These are phyloP conservation scores for Puccinia coronata DNA, from an alignment of 1,284 basidiomycete genomes.

Conservation along the genomic window DNA sequence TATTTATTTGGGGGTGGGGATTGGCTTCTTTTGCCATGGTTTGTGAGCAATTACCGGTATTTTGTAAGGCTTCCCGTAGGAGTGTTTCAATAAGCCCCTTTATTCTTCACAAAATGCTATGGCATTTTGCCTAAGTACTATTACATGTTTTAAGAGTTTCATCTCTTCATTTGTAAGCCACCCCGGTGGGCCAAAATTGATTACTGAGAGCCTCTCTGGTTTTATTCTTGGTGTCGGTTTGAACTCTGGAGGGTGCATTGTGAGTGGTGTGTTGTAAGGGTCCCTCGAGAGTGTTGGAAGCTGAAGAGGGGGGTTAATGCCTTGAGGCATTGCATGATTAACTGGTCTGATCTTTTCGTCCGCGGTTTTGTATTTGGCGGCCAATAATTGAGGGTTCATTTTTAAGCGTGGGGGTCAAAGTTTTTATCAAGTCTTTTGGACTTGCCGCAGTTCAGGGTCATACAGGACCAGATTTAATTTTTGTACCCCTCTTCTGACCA, in stretches of 20 bases:
- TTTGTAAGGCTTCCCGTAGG: slow-evolving; percentile 11
- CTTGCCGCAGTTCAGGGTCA: too few species aligned
- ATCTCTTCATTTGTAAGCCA: too few species aligned
- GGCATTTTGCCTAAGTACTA: background rate
- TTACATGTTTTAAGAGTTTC: background rate
- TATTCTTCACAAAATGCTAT: slow-evolving; percentile 9
- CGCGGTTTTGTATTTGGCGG: slow-evolving; percentile 16
- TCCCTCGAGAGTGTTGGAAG: slow-evolving; percentile 13
- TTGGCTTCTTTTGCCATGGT: slow-evolving; percentile 20
- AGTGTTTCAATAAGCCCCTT: slow-evolving; percentile 11
- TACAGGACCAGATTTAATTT: too few species aligned
- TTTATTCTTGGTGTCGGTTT: background rate
- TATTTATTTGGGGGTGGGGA: background rate
- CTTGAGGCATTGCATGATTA: slow-evolving; percentile 3
- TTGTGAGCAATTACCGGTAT: slow-evolving; percentile 10
- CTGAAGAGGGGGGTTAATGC: slow-evolving; percentile 11
- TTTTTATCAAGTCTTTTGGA: too few species aligned
- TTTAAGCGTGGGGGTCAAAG: too few species aligned
- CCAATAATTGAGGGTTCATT: too few species aligned
- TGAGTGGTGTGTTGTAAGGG: slow-evolving; percentile 3
- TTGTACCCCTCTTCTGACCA: too few species aligned
- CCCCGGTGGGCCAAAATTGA: slow-evolving; percentile 2
- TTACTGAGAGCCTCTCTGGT: background rate
- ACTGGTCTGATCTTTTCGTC: slow-evolving; percentile 4
- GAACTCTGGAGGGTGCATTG: background rate